Evolutionary conservation across 2,329 filamentous ascomycete genomes (phyloP), one percentile per base, ranked within the genome.

Genomic region (Claviceps monticola): DNA sequence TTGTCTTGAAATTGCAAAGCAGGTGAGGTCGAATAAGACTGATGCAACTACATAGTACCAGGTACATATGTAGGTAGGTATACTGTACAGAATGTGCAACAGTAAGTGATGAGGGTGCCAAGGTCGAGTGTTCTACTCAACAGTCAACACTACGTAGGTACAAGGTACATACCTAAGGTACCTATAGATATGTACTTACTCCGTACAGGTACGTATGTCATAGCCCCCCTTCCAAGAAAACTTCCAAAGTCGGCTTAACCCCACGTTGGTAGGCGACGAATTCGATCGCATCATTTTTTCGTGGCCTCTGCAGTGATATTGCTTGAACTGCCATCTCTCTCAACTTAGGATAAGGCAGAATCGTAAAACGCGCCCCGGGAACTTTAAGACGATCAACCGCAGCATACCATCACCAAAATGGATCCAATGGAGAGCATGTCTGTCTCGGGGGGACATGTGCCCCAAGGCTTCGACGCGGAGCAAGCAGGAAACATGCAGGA

Each of bases 401-500:
- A 42, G 17, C 2, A 43, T 16, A 49, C 4, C 2, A 17, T 19
- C 42, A 5, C 52, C 57, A 59, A 43, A 49, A 68, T 70, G 68
- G 68, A 71, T 58, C 66, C 68, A 39, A 64, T 70, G 56, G 64
- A 70, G 44, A 65, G 56, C 59, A 66, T 69, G 66, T 57, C 66
- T 34, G 13, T 48, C n/a, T 50, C 51, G 9, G 58, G 60, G 14
- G 65, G 61, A 43, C 62, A 60, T 21, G 60, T 71, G 50, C 74
- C 82, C 64, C 70, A 75, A 68, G 62, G 76, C 71, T 78, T 85
- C 68, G 67, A 84, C 66, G 65, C 81, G 66, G 66, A 82, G 61
- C 66, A 76, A 46, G 74, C 75, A 50, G 65, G 69, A 53, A 79
- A 79, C 62, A 71, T 76, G 61, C 74, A 78, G 60, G 74, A 78